Conservation (phyloP, 179 eudicot genomes). For the Drosera spatulata region DNA sequence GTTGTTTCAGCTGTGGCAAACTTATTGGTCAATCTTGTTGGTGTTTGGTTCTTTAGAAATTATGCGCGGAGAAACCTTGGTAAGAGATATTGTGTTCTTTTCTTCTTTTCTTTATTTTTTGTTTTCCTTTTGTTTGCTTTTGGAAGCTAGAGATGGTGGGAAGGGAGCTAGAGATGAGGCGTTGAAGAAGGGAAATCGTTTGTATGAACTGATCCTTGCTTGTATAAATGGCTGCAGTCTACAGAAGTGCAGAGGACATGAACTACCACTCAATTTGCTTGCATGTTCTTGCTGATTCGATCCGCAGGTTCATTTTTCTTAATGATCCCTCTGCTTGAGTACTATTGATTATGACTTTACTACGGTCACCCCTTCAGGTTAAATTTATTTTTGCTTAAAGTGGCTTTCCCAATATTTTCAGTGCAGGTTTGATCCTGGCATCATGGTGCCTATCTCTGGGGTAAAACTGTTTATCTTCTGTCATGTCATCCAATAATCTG, state of each 20-base stretch:
- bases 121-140: neutral
- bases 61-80: slow-evolving; percentile 91
- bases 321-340: too few species aligned
- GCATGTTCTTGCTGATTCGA: slow-evolving; percentile 95
- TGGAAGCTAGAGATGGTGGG: too few species aligned
- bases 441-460: slow-evolving; percentile 88
- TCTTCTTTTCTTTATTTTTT: neutral
- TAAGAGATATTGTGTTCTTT: slow-evolving; percentile 13
- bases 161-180: too few species aligned
- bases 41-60: slow-evolving; percentile 97
- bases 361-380: too few species aligned
- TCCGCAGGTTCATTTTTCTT: slow-evolving; percentile 61
- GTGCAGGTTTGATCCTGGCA: slow-evolving; percentile 97
- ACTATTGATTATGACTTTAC: too few species aligned
- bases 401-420: slow-evolving; percentile 17
- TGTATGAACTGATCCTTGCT: slow-evolving; percentile 1
- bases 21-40: slow-evolving; percentile 88
- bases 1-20: slow-evolving; percentile 89
- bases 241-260: slow-evolving; percentile 96
- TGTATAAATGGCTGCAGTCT: slow-evolving; percentile 40
- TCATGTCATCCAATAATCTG: neutral
- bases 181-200: too few species aligned
- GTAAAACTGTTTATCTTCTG: slow-evolving; percentile 21
- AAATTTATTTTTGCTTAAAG: too few species aligned
- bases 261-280: slow-evolving; percentile 88